Evolutionary conservation across 1,139 yeast genomes (phyloP).

Genomic region (Groenewaldozyma auringiensis): DNA sequence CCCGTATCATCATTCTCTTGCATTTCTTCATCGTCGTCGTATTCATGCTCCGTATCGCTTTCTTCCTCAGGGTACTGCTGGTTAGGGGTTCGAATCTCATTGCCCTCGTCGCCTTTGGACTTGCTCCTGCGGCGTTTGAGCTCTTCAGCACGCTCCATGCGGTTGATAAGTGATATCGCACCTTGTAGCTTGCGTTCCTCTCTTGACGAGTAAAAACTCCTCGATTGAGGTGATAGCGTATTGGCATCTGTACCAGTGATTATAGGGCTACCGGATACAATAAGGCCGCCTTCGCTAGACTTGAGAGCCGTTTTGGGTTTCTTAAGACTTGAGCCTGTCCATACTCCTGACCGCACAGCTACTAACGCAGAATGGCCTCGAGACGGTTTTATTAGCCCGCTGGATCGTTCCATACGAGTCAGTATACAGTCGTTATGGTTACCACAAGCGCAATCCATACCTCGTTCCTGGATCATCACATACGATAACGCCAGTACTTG

Average conservation of each 20-base stretch:
- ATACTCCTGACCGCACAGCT: neutral
- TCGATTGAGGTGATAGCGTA: conserved; percentile 1
- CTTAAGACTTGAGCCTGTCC: neutral
- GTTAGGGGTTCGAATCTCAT: neutral
- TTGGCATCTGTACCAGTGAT: neutral
- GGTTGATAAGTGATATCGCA: conserved; percentile 24
- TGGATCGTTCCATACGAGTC: conserved; percentile 20
- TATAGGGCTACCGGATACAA: neutral
- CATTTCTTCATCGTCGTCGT: neutral
- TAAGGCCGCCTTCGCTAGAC: neutral
- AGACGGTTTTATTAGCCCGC: conserved; percentile 3
- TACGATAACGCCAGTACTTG: conserved; percentile 19
- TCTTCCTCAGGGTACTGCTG: conserved; percentile 1
- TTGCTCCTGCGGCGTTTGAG: conserved; percentile 8
- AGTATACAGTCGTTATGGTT: conserved; percentile 26
- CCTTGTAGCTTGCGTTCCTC: conserved; percentile 26
- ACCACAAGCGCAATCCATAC: conserved; percentile 65
- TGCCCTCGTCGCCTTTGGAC: neutral
- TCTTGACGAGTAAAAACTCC: conserved; percentile 20
- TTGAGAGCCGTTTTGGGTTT: neutral
- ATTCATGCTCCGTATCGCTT: conserved; percentile 2
- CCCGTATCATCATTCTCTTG: conserved; percentile 4
- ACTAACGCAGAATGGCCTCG: conserved; percentile 1
- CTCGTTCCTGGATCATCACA: conserved; percentile 32
- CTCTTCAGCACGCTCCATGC: conserved; percentile 16